A percentile compares a stretch with the other conserved stretches of the same genome.
phyloP scores from a whole-genome alignment of 2,329 filamentous ascomycete genomes.

The Penicillium sp. region DNA sequence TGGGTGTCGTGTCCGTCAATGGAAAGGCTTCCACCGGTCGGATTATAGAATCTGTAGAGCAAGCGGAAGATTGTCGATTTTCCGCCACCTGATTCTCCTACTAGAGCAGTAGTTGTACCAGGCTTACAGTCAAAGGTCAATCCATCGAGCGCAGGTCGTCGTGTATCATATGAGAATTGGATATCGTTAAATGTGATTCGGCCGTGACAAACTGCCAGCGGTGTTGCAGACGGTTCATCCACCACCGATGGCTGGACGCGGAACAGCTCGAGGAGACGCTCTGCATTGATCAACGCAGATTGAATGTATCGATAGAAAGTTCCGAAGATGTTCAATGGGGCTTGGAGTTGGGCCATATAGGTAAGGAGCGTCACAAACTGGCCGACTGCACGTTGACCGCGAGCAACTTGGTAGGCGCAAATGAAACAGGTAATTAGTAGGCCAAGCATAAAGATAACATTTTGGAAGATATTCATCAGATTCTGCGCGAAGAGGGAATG shows the following conservation, averaged over 20 bases:
- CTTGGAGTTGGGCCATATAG: conserved; percentile 71
- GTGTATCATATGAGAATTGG: conserved; percentile 58
- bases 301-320: conserved; percentile 54
- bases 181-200: conserved; percentile 57
- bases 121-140: conserved; percentile 53
- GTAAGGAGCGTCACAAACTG: conserved; percentile 69
- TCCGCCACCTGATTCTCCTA: conserved; percentile 83
- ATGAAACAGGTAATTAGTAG: conserved; percentile 68
- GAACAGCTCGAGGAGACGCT: conserved; percentile 58
- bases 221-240: conserved; percentile 52
- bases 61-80: conserved; percentile 47
- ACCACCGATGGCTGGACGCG: conserved; percentile 54
- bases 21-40: conserved; percentile 51
- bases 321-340: conserved; percentile 68
- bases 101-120: conserved; percentile 57
- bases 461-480: conserved; percentile 73
- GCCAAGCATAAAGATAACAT: conserved; percentile 66
- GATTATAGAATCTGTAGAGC: conserved; percentile 41
- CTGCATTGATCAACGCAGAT: conserved; percentile 38
- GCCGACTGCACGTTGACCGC: conserved; percentile 56
- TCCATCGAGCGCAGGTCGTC: conserved; percentile 53
- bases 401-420: conserved; percentile 66
- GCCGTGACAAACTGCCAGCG: conserved; percentile 53
- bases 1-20: conserved; percentile 75
- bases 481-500: conserved; percentile 69